These are phyloP conservation scores for Tulasnella sp. DNA, from an alignment of 768 basidiomycete genomes.

Conservation along the genomic window DNA sequence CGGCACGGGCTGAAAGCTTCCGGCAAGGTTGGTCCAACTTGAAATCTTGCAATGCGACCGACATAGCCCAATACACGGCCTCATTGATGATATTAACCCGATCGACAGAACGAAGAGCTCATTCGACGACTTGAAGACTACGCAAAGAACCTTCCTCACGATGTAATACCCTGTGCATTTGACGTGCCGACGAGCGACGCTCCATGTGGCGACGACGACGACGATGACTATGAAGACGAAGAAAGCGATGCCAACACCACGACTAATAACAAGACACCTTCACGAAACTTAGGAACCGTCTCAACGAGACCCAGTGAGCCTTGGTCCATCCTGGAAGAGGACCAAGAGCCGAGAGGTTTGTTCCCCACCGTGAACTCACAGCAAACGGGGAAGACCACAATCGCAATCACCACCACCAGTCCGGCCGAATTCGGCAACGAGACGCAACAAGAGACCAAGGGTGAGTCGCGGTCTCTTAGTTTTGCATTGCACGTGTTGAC, in stretches of 20 bases:
- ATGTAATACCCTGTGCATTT: not conserved
- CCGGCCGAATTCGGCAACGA: constrained; percentile 62
- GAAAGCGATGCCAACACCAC: constrained; percentile 21
- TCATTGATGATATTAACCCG: not conserved
- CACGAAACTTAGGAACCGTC: not conserved
- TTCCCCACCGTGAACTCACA: not conserved
- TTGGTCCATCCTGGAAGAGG: constrained; percentile 83
- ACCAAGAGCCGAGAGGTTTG: constrained; percentile 18
- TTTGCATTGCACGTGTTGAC: not conserved
- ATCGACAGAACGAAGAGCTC: constrained; percentile 45
- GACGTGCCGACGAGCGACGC: constrained; percentile 6
- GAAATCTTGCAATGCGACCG: not conserved
- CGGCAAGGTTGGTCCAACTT: constrained; percentile 39
- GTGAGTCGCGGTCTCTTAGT: not conserved
- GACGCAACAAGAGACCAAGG: constrained; percentile 25
- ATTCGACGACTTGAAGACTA: constrained; percentile 57
- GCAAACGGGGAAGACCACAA: not conserved
- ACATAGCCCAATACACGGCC: not conserved
- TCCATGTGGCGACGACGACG: not conserved
- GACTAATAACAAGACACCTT: not conserved
- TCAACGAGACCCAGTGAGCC: constrained; percentile 58
- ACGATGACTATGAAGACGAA: constrained; percentile 15
- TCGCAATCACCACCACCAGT: constrained; percentile 15
- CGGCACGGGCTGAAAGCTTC: constrained; percentile 66
- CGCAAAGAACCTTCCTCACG: constrained; percentile 44